Conservation (phyloP, 805 yeast species). For the Geotrichum ghanense region DNA sequence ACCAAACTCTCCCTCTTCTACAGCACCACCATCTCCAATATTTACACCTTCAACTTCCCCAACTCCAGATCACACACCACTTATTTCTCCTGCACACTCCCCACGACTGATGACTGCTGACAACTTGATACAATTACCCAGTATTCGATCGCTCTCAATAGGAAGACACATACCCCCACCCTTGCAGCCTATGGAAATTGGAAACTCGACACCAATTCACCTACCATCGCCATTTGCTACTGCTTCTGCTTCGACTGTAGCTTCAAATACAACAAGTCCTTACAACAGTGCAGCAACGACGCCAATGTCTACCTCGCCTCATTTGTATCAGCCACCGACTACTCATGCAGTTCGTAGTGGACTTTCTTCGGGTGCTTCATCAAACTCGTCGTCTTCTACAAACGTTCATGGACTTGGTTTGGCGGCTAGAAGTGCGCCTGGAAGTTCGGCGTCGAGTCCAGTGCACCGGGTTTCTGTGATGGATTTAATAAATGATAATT, state of each 20-base stretch:
- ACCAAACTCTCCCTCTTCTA: conserved; percentile 31
- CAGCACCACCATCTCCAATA: conserved; percentile 33
- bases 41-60: conserved; percentile 29
- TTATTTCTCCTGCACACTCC: conserved; percentile 35
- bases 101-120: conserved; percentile 32
- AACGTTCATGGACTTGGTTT: background rate
- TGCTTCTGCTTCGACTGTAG: conserved; percentile 9
- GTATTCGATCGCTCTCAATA: conserved; percentile 26
- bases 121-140: conserved; percentile 27
- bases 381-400: background rate
- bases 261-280: conserved; percentile 7
- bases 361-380: conserved; percentile 7
- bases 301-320: conserved; percentile 3
- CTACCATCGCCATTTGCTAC: conserved; percentile 6
- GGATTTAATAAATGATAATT: conserved; percentile 9
- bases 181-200: conserved; percentile 5
- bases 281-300: background rate
- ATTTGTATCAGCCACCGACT: conserved; percentile 1
- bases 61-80: conserved; percentile 32
- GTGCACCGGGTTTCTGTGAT: conserved; percentile 10
- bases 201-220: conserved; percentile 16
- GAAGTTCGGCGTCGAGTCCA: conserved; percentile 2
- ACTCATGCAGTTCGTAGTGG: conserved; percentile 4
- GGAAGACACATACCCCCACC: conserved; percentile 7
- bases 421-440: conserved; percentile 2